Conservation (phyloP, 2,329 filamentous ascomycete species). For the Fonsecaea erecta region DNA sequence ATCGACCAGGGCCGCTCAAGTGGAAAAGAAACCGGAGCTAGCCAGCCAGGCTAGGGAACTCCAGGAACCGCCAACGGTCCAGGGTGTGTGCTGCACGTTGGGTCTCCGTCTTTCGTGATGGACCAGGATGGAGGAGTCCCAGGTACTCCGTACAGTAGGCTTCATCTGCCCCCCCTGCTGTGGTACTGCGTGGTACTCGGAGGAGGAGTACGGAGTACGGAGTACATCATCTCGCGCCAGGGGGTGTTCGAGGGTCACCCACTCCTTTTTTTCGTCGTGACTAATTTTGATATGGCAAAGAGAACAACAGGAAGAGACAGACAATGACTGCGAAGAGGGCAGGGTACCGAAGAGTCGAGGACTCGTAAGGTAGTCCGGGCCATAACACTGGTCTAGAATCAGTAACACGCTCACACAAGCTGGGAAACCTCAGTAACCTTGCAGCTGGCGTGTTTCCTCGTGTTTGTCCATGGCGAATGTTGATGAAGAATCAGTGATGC, state of each 20-base stretch:
- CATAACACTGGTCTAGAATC: neutral
- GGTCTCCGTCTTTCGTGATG: constrained; percentile 1
- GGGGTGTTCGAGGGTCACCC: neutral
- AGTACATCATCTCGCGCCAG: neutral
- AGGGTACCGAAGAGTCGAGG: no score
- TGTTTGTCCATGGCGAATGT: neutral
- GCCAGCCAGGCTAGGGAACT: constrained; percentile 1
- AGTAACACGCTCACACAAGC: neutral
- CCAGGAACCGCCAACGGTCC: constrained; percentile 16
- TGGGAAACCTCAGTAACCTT: neutral
- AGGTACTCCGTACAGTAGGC: neutral
- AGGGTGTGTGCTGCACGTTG: constrained; percentile 5
- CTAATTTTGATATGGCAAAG: neutral
- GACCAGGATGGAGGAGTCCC: neutral
- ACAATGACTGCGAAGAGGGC: neutral
- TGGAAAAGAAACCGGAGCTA: neutral
- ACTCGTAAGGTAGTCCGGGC: neutral
- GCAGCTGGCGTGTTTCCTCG: neutral
- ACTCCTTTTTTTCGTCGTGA: constrained; percentile 1
- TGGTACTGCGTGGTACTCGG: neutral
- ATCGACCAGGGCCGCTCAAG: neutral
- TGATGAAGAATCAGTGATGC: neutral
- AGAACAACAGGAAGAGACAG: neutral
- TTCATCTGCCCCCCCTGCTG: neutral
- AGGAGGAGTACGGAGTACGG: neutral